Conservation (phyloP, 805 yeast species). For the Saccharomycopsis sp. region DNA sequence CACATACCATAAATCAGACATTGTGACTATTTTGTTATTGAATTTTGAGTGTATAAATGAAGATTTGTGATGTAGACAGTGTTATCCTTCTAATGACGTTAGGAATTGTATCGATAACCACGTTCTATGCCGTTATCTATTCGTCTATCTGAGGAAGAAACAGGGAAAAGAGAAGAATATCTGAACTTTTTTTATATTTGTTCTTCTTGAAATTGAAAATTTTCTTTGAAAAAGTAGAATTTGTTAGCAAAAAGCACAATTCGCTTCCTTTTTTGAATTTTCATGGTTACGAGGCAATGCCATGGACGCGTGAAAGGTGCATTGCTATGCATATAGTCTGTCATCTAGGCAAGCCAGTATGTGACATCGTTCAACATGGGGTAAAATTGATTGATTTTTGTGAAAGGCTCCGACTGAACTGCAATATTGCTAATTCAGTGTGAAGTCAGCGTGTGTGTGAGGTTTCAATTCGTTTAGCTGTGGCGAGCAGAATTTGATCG, state of each 20-base stretch:
- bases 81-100: background rate
- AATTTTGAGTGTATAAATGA: background rate
- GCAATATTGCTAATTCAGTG: too few relatives aligned
- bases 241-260: background rate
- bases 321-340: background rate
- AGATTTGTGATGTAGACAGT: background rate
- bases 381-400: too few relatives aligned
- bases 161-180: background rate
- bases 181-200: background rate
- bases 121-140: background rate
- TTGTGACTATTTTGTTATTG: conserved; percentile 24
- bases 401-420: too few relatives aligned
- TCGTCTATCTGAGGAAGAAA: background rate
- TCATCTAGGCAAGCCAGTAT: too few relatives aligned
- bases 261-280: too few relatives aligned
- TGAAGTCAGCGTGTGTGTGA: too few relatives aligned
- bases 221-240: background rate
- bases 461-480: too few relatives aligned
- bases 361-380: too few relatives aligned
- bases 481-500: too few relatives aligned
- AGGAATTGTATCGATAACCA: background rate
- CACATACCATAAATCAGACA: conserved; percentile 76
- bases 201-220: background rate
- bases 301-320: background rate
- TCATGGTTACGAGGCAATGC: background rate